Conservation (phyloP, 108 stramenopile species). For the Aureococcus anophagefferens region DNA sequence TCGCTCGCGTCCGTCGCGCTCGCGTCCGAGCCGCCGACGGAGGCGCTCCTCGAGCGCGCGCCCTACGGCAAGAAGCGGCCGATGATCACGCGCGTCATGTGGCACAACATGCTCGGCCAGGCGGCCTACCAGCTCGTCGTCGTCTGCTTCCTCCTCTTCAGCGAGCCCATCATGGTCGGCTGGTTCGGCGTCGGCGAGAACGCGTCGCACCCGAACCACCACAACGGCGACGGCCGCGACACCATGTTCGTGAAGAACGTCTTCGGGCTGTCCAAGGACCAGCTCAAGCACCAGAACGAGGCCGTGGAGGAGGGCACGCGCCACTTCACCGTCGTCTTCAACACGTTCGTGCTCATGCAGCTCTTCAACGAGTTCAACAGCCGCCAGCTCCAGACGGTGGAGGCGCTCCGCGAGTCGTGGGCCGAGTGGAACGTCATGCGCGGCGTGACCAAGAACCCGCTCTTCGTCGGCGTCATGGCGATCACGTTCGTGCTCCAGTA, state of each 20-base stretch:
- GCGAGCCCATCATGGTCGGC: slow-evolving; percentile 29
- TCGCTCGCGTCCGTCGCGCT: slow-evolving; percentile 54
- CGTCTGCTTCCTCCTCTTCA: slow-evolving; percentile 45
- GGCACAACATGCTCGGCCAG: slow-evolving; percentile 70
- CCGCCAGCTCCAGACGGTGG: slow-evolving; percentile 56
- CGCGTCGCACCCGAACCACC: too few species aligned
- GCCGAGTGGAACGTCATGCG: slow-evolving; percentile 38
- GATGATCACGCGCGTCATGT: slow-evolving; percentile 66
- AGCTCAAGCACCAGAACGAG: neutral
- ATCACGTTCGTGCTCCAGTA: slow-evolving; percentile 70
- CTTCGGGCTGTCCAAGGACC: too few species aligned
- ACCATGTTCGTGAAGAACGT: too few species aligned
- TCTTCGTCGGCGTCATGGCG: slow-evolving; percentile 68
- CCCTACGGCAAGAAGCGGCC: slow-evolving; percentile 20
- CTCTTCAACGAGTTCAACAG: slow-evolving; percentile 90
- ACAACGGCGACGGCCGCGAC: too few species aligned
- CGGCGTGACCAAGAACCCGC: slow-evolving; percentile 43
- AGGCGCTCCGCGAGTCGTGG: slow-evolving; percentile 44
- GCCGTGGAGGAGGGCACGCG: slow-evolving; percentile 15
- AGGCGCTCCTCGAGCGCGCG: slow-evolving; percentile 25
- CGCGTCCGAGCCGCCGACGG: slow-evolving; percentile 46
- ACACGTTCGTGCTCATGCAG: slow-evolving; percentile 84
- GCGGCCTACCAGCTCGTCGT: slow-evolving; percentile 58
- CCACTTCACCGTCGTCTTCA: slow-evolving; percentile 83
- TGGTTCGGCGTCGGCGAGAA: slow-evolving; percentile 41